These are phyloP conservation scores for Spironucleus salmonicida DNA, from an alignment of 208 protist genomes.

Conservation along the genomic window DNA sequence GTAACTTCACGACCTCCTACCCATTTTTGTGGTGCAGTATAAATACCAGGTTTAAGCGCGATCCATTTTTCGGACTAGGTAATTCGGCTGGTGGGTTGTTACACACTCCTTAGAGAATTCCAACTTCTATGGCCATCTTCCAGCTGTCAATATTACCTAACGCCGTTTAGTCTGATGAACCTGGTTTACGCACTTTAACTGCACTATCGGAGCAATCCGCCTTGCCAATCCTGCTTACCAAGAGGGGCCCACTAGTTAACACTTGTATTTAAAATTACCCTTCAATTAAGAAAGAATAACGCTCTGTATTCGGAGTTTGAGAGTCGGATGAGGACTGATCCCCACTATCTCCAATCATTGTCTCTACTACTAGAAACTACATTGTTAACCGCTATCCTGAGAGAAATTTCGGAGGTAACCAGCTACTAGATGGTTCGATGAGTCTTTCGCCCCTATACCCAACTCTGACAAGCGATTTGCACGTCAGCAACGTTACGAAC, in stretches of 20 bases:
- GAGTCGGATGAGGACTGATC: conserved; percentile 52
- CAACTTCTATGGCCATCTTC: conserved; percentile 60
- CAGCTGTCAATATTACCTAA: conserved; percentile 58
- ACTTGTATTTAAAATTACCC: conserved; percentile 38
- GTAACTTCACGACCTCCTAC: conserved; percentile 54
- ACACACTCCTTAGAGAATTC: conserved; percentile 59
- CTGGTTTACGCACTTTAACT: conserved; percentile 44
- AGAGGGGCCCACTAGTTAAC: conserved; percentile 58
- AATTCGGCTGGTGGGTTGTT: conserved; percentile 62
- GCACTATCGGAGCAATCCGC: conserved; percentile 55
- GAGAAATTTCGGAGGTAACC: conserved; percentile 66
- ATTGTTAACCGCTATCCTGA: conserved; percentile 57
- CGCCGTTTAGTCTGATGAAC: conserved; percentile 32
- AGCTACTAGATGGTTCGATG: conserved; percentile 67
- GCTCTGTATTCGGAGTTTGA: conserved; percentile 57
- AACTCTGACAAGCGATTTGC: conserved; percentile 55
- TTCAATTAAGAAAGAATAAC: conserved; percentile 36
- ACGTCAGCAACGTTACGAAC: conserved; percentile 53
- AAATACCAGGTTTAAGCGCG: conserved; percentile 53
- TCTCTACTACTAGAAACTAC: conserved; percentile 56
- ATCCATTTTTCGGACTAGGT: conserved; percentile 60
- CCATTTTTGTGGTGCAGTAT: conserved; percentile 46
- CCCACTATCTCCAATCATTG: conserved; percentile 57
- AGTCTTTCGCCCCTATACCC: conserved; percentile 66
- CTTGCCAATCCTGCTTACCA: conserved; percentile 63